Conservation (phyloP, 2,329 filamentous ascomycete species). For the Aspergillus viridinutans region DNA sequence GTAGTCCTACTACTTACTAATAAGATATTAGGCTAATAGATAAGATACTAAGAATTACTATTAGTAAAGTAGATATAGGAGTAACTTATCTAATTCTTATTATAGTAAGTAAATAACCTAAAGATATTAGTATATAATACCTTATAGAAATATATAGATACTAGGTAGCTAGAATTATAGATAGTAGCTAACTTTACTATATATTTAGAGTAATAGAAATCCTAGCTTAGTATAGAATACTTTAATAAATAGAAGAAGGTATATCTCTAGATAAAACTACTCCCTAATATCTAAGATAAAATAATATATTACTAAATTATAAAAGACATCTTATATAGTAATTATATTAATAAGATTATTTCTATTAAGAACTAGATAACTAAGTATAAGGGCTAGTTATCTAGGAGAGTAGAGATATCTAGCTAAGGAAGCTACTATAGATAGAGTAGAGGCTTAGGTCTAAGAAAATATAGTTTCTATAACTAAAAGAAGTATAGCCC, state of each 20-base stretch:
- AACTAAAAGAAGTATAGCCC: too few species aligned
- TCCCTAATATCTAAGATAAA: neutral
- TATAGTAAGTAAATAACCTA: too few species aligned
- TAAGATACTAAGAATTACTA: too few species aligned
- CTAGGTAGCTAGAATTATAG: too few species aligned
- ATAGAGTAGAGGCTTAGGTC: neutral
- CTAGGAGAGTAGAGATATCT: neutral
- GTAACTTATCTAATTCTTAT: too few species aligned
- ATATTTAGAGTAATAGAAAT: neutral
- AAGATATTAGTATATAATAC: too few species aligned
- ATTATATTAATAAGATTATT: constrained; percentile 1
- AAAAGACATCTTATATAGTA: neutral
- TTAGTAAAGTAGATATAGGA: too few species aligned
- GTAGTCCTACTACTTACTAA: neutral
- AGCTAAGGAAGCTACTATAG: neutral
- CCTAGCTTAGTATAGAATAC: neutral
- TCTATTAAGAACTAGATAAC: neutral
- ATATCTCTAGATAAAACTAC: neutral
- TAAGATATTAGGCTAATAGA: neutral
- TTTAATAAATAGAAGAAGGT: neutral
- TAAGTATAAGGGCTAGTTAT: neutral
- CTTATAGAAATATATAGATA: too few species aligned
- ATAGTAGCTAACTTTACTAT: too few species aligned
- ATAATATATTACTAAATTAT: neutral
- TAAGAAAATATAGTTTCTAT: too few species aligned